Evolutionary conservation across 1,284 basidiomycete species (phyloP).

Genomic region (Papiliotrema fonsecae): DNA sequence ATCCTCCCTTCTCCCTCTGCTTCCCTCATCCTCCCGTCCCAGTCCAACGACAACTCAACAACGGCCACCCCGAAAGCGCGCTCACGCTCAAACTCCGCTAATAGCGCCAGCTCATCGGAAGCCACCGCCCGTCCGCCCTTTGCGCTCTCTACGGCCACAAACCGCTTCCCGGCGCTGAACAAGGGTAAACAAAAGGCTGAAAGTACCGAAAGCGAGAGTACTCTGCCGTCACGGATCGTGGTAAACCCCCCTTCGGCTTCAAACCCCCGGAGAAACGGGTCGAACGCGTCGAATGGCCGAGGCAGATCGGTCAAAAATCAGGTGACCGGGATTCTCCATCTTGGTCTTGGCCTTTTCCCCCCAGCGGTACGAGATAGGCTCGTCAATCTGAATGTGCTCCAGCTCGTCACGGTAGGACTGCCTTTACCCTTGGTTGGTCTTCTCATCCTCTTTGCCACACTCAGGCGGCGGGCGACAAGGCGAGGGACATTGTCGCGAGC

Average conservation of each 20-base stretch:
- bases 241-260: constrained; percentile 1
- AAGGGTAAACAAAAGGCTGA: neutral
- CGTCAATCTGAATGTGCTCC: too few relatives aligned
- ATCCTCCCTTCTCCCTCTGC: constrained; percentile 24
- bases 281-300: neutral
- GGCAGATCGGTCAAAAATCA: neutral
- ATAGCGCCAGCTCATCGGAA: constrained; percentile 20
- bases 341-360: neutral
- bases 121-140: constrained; percentile 17
- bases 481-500: constrained; percentile 5
- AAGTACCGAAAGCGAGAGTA: neutral
- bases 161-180: neutral
- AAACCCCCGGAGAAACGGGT: neutral
- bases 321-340: neutral
- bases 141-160: neutral
- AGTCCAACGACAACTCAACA: neutral
- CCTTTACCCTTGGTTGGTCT: neutral
- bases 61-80: neutral
- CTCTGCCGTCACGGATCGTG: neutral
- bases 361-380: neutral
- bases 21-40: constrained; percentile 17
- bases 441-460: neutral
- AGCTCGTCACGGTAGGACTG: neutral
- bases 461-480: neutral
- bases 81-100: constrained; percentile 9